Evolutionary conservation across 345 rosid species (phyloP), one percentile per base, ranked within the genome.

Genomic region (Syzygium aromaticum): DNA sequence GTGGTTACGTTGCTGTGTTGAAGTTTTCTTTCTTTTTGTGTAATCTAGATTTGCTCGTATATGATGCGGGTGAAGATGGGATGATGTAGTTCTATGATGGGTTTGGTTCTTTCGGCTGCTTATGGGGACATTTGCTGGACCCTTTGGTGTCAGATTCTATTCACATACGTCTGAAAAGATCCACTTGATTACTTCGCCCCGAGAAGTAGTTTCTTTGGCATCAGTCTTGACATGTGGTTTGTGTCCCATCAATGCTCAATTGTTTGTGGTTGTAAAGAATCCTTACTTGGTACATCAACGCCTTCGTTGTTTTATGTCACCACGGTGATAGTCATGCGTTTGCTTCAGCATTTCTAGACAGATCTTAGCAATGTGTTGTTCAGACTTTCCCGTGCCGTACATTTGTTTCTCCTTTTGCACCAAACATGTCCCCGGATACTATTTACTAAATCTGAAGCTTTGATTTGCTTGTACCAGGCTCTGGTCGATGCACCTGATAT

Each of bases 401-500:
- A 38, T 73, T 11, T 73, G 25, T 57, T 84, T 84, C n/a, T 84
- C 59, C 30, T 30, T 52, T 16, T 52, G 85, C 46, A 52, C 7
- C 7, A 43, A 52, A 13, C 61, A 30, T 6, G 15, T 84, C 25
- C 84, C 22, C 2, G 27, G 27, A 28, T 8, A 27, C 86, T 53
- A 1, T 33, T 33, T 33, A 54, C 46, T 54, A 38, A 54, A 6
- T 84, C 49, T 17, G 27, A 84, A 52, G 25, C 49, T 16, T 64
- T 51, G 61, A 73, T 73, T 17, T 67, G 52, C 40, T 38, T 38
- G 51, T 56, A 54, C 6, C 89, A 96, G 98, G 99, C 98, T 51
- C 94, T 96, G 6, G 95, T 96, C 80, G 98, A 95, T 91, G 94
- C 98, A 46, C 96, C 98, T 9, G 95, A 94, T 73, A 96, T 96